A percentile compares a stretch with the other conserved stretches of the same genome.
phyloP scores from a whole-genome alignment of 306 rosid genomes.

The Trifolium fragiferum region DNA sequence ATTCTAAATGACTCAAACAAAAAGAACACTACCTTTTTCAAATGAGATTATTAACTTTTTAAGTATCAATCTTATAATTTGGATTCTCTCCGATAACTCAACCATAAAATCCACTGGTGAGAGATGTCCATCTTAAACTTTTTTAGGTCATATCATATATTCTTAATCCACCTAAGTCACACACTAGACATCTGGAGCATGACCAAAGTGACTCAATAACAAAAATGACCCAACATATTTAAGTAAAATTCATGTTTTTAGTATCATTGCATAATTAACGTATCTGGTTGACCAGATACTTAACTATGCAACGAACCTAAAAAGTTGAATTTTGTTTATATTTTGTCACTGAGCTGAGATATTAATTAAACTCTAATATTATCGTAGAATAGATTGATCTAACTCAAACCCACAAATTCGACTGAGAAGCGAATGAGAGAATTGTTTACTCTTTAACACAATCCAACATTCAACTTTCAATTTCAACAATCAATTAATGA shows the following conservation, averaged over 20 bases:
- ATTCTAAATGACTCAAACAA: background rate
- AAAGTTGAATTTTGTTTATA: too few relatives aligned
- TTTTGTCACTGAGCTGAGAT: too few relatives aligned
- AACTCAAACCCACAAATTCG: background rate
- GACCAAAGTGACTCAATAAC: too few relatives aligned
- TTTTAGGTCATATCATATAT: background rate
- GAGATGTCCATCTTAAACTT: background rate
- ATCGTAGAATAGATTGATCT: background rate
- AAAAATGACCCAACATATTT: too few relatives aligned
- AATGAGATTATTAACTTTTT: background rate
- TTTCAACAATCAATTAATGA: background rate
- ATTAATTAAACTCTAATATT: background rate
- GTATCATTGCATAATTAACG: too few relatives aligned
- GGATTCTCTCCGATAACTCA: background rate
- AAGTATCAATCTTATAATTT: background rate
- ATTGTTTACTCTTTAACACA: too few relatives aligned
- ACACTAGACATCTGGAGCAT: background rate
- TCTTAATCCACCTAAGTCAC: background rate
- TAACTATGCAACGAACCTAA: too few relatives aligned
- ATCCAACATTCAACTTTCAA: background rate
- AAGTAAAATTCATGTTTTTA: too few relatives aligned
- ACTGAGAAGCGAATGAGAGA: too few relatives aligned
- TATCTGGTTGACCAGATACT: too few relatives aligned
- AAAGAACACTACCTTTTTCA: background rate
- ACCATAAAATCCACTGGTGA: background rate